phyloP scores from a whole-genome alignment of 768 basidiomycete species.

The Tylopilus sp. region DNA sequence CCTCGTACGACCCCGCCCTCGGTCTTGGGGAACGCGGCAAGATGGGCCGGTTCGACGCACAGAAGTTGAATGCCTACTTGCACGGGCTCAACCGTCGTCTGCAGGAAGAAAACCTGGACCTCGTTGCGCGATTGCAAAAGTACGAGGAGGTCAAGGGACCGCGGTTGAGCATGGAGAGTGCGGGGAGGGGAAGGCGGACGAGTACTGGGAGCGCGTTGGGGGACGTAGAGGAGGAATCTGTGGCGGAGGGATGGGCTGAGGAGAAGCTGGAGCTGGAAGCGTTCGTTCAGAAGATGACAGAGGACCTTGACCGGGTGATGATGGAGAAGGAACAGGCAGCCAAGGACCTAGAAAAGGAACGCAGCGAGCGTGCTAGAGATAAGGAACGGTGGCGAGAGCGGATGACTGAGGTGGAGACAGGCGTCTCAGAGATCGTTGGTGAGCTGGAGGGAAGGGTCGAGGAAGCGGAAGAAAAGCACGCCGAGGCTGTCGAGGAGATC shows the following conservation, averaged over 20 bases:
- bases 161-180: slow-evolving; percentile 27
- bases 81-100: slow-evolving; percentile 80
- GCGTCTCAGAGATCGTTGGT: slow-evolving; percentile 63
- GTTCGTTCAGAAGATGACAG: slow-evolving; percentile 38
- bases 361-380: slow-evolving; percentile 55
- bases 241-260: slow-evolving; percentile 66
- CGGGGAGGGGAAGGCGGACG: slow-evolving; percentile 40
- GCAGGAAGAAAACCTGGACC: slow-evolving; percentile 78
- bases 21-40: slow-evolving; percentile 67
- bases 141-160: slow-evolving; percentile 47
- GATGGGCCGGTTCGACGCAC: slow-evolving; percentile 77
- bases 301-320: slow-evolving; percentile 38
- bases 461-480: slow-evolving; percentile 47
- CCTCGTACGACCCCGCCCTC: slow-evolving; percentile 83
- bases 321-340: slow-evolving; percentile 46
- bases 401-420: slow-evolving; percentile 68
- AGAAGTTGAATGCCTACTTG: slow-evolving; percentile 81
- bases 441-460: slow-evolving; percentile 57
- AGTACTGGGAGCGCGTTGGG: slow-evolving; percentile 55
- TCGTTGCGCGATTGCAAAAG: slow-evolving; percentile 51
- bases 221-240: slow-evolving; percentile 60
- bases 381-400: slow-evolving; percentile 68
- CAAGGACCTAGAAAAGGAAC: slow-evolving; percentile 52
- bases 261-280: slow-evolving; percentile 58
- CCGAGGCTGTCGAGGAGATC: slow-evolving; percentile 39